Conservation (phyloP, 31 red algal species). For the Odonthalia washingtoniensis region DNA sequence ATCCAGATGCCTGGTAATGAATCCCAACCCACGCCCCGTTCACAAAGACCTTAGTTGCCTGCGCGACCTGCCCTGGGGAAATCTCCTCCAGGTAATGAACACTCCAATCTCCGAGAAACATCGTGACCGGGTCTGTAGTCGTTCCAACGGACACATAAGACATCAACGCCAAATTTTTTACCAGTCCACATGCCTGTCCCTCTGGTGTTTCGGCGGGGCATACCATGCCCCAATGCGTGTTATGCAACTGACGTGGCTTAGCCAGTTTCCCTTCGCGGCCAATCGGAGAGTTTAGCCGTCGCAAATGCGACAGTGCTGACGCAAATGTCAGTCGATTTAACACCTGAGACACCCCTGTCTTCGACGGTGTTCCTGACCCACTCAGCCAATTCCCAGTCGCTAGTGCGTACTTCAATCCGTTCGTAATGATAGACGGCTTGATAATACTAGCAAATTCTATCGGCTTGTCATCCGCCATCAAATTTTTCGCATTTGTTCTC, state of each 20-base stretch:
- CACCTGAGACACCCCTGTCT: constrained; percentile 98
- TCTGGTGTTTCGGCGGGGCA: constrained; percentile 99
- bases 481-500: constrained; percentile 64
- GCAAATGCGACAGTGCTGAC: constrained; percentile 93
- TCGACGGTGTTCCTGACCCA: constrained; percentile 70
- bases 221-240: constrained; percentile 99
- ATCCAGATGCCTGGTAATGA: constrained; percentile 75
- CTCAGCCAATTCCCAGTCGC: constrained; percentile 96
- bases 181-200: constrained; percentile 94
- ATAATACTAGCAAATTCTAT: constrained; percentile 76
- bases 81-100: constrained; percentile 87
- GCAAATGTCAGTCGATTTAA: constrained; percentile 97
- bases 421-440: constrained; percentile 92
- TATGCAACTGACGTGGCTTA: constrained; percentile 98
- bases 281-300: constrained; percentile 97
- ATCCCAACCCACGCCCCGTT: constrained; percentile 98
- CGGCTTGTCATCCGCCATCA: constrained; percentile 75
- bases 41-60: constrained; percentile 89
- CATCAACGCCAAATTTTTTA: constrained; percentile 99
- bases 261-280: constrained; percentile 98
- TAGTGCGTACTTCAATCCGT: constrained; percentile 94
- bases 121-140: constrained; percentile 68
- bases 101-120: constrained; percentile 93
- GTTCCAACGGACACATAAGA: constrained; percentile 94
- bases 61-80: constrained; percentile 64